Percentiles rank a stretch among this genome's conserved stretches.
phyloP scores from a whole-genome alignment of 1,284 basidiomycete genomes.

The Neonothopanus nambi region DNA sequence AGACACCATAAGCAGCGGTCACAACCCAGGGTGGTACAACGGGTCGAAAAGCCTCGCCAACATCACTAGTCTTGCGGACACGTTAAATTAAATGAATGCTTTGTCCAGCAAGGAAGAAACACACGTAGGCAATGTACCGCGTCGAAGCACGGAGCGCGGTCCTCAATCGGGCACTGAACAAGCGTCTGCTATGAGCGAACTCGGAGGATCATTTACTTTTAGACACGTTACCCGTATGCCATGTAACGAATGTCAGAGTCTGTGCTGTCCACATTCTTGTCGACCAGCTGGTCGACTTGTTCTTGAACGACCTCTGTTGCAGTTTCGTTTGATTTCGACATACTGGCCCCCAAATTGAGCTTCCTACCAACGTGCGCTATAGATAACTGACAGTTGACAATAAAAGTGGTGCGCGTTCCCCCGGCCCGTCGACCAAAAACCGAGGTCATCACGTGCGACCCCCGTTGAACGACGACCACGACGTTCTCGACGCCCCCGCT shows the following conservation, averaged over 20 bases:
- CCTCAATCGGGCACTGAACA: slow-evolving; percentile 60
- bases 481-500: slow-evolving; percentile 4
- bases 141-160: slow-evolving; percentile 76
- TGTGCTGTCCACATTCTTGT: slow-evolving; percentile 60
- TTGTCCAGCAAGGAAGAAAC: slow-evolving; percentile 29
- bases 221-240: slow-evolving; percentile 55
- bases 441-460: neutral
- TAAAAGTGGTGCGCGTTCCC: neutral
- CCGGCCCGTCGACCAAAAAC: neutral
- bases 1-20: slow-evolving; percentile 83
- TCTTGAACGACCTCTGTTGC: slow-evolving; percentile 43
- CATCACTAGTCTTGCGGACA: slow-evolving; percentile 70
- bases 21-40: slow-evolving; percentile 80
- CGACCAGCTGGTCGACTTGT: slow-evolving; percentile 57
- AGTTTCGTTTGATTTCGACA: slow-evolving; percentile 27
- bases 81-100: slow-evolving; percentile 23
- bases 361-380: neutral
- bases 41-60: slow-evolving; percentile 92
- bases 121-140: slow-evolving; percentile 81
- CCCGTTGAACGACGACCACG: slow-evolving; percentile 2
- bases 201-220: too few relatives aligned
- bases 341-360: neutral
- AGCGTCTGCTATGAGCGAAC: too few relatives aligned
- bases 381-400: neutral
- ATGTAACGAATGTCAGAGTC: slow-evolving; percentile 67